Evolutionary conservation across 768 basidiomycete genomes (phyloP).

Genomic region (Termitomyces sp.): DNA sequence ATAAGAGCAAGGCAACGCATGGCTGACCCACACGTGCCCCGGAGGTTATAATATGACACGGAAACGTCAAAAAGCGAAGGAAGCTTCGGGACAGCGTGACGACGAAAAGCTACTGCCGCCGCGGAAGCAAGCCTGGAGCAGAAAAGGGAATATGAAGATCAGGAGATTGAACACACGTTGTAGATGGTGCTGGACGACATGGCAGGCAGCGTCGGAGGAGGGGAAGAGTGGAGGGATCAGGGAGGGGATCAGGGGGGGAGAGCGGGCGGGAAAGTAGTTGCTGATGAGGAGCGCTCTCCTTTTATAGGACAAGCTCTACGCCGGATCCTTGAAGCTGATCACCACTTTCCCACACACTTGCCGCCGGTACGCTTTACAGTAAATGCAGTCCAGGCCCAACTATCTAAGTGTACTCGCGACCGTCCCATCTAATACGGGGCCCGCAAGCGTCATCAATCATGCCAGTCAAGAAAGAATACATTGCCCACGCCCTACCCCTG

Average conservation of each 20-base stretch:
- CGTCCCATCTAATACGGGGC: neutral
- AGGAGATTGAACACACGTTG: constrained; percentile 27
- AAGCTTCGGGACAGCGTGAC: constrained; percentile 11
- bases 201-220: neutral
- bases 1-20: constrained; percentile 10
- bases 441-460: neutral
- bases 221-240: neutral
- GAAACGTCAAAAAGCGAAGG: constrained; percentile 16
- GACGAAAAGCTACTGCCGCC: constrained; percentile 7
- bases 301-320: constrained; percentile 19
- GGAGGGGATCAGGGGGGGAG: neutral
- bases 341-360: constrained; percentile 19
- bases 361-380: constrained; percentile 20
- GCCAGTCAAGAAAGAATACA: neutral
- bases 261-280: constrained; percentile 3
- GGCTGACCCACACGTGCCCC: constrained; percentile 17
- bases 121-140: constrained; percentile 4
- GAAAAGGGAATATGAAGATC: constrained; percentile 7
- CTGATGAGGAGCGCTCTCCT: constrained; percentile 13
- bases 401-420: neutral
- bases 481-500: neutral
- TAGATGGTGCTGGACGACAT: constrained; percentile 29
- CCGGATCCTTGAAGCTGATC: constrained; percentile 15
- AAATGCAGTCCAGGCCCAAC: constrained; percentile 3
- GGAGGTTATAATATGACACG: constrained; percentile 15